Base-by-base conservation (phyloP, 345 rosid genomes). In the Murraya koenigii region DNA sequence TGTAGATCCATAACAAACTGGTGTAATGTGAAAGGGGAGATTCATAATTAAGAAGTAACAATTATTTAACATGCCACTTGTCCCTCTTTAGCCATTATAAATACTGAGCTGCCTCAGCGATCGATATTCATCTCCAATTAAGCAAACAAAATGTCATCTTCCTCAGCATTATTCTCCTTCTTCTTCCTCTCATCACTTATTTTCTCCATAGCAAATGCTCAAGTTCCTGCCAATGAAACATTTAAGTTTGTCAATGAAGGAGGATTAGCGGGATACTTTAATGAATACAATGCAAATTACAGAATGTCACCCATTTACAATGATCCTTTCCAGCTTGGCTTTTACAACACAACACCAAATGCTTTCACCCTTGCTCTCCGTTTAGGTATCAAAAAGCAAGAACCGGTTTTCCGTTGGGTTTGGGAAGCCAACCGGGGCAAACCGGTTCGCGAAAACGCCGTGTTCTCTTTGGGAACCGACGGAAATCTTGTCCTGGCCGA, bases 381-480 rank as follows among this genome's bases (percentile, higher is more conserved):
- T 11, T 87, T 88, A 77, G 95, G 86, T 7, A 77, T 74, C 36
- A 73, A 33, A 38, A 74, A 78, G 36, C 83, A 89, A 19, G 86
- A 84, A 22, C 83, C 88, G 0, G 41, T 84, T 1, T 76, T 79
- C 30, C 69, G 91, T 19, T 89, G 88, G 90, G 96, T 89, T 1
- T 92, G 94, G 96, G 94, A 91, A 74, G 98, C 94, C 20, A 91
- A 90, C 73, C 63, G 89, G 2, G 87, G 87, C 75, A 86, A 81
- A 41, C 98, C 91, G 1, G 94, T 92, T 41, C 25, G 80, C 14
- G 91, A 90, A 80, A 91, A 91, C 13, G 89, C 94, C 3, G 84
- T 90, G 1, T 66, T 92, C 26, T 68, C 84, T 9, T 73, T 92
- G 4, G 89, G 90, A 0, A 75, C 71, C 3, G 83, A 91, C 5